Evolutionary conservation across 2,329 filamentous ascomycete species (phyloP).

Genomic region (Aspergillus calidoustus): DNA sequence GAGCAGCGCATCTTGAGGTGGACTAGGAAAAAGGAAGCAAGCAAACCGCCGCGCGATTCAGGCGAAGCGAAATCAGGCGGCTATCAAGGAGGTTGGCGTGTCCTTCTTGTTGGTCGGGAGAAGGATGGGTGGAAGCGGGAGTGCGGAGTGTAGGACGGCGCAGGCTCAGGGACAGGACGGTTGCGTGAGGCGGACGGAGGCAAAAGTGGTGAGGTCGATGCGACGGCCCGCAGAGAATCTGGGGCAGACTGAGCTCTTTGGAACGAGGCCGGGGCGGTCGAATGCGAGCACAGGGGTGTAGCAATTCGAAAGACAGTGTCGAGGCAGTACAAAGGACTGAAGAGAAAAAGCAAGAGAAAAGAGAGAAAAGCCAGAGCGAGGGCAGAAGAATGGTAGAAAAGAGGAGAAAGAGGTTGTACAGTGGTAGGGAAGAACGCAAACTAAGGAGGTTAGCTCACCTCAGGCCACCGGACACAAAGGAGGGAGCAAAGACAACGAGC

Average conservation of each 20-base stretch:
- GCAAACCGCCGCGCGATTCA: conserved; percentile 18
- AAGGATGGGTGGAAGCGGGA: conserved; percentile 9
- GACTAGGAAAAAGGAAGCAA: conserved; percentile 19
- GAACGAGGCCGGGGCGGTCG: conserved; percentile 5
- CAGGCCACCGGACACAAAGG: conserved; percentile 26
- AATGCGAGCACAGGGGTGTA: conserved; percentile 5
- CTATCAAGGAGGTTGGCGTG: conserved; percentile 12
- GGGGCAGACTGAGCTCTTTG: conserved; percentile 18
- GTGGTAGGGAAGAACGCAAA: conserved; percentile 23
- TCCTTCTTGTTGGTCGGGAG: conserved; percentile 11
- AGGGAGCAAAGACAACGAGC: conserved; percentile 26
- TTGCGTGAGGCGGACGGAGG: conserved; percentile 22
- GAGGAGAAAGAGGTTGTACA: conserved; percentile 24
- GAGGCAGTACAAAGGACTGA: conserved; percentile 19
- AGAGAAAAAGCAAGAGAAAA: conserved; percentile 22
- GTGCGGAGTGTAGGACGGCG: conserved; percentile 23
- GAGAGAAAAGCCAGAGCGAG: conserved; percentile 14
- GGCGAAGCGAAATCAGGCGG: conserved; percentile 13
- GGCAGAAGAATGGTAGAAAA: conserved; percentile 23
- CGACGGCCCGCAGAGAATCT: conserved; percentile 20
- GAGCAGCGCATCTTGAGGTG: conserved; percentile 33
- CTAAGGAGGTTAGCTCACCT: conserved; percentile 27
- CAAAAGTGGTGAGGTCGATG: conserved; percentile 24
- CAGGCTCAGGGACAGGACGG: conserved; percentile 25
- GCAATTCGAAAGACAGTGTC: conserved; percentile 19